Base-by-base conservation (phyloP, 495 filamentous ascomycete species). In the Entonaema liquescens region DNA sequence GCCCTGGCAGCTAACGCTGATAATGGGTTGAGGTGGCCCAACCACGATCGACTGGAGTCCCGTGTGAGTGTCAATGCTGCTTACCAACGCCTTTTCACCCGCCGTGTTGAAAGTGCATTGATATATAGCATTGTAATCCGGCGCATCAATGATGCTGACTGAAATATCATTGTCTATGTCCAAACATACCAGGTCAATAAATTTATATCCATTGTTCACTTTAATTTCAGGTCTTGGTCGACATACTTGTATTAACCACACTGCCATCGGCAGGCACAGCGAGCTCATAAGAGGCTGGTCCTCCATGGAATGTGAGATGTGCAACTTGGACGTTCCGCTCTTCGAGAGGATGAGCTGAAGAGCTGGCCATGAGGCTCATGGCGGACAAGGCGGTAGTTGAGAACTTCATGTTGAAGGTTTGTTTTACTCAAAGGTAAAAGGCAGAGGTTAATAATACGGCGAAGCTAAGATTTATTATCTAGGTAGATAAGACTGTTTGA, bases 21-120 rank as follows among this genome's bases (percentile, higher is more conserved):
- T 62, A 31, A 78, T 68, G 11, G 68, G 74, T 63, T 74, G 71
- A n/a, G 76, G 76, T 1, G 76, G 76, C 2, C 76, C 74, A 33
- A 78, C 71, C 5, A 70, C 58, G 57, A 78, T 68, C 15, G 65
- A 56, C 55, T 71, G 60, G 6, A 71, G 25, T n/a, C 73, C 73
- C 8, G 58, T 62, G 21, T 66, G 53, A 3, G 68, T 74, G 61
- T 75, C 54, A 61, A 72, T 62, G 23, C 62, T 71, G 55, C 59
- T 50, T 1, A 61, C 68, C n/a, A 78, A 70, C 2, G 74, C 26
- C 65, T 71, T 64, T 12, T 63, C 47, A 44, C 63, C 65, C 1
- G 55, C 54, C 3, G 74, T 76, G 52, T 67, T 71, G 70, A 77
- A 77, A 21, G 56, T 68, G 70, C 75, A 77, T 54, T 71, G 42